Conservation (phyloP, 768 basidiomycete genomes). For the Phylloporus rhodoxanthus region DNA sequence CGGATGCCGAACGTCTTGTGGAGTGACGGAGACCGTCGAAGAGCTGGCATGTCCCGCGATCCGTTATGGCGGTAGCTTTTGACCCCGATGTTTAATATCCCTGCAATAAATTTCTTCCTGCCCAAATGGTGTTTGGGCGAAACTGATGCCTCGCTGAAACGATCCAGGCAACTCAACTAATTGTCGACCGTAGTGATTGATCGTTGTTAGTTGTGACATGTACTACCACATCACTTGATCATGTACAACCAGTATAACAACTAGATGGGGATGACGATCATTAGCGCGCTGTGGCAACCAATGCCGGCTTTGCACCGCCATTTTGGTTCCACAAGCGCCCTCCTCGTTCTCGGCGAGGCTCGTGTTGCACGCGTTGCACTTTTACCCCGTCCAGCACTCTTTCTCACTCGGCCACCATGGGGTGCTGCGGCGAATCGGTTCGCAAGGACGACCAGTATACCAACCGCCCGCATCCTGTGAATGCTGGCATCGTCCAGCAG, state of each 20-base stretch:
- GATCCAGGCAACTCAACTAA: too few relatives aligned
- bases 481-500: constrained; percentile 38
- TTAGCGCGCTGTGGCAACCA: neutral
- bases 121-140: neutral
- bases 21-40: neutral
- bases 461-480: constrained; percentile 28
- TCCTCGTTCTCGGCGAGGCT: neutral
- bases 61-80: neutral
- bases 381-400: neutral
- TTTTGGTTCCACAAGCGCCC: constrained; percentile 11
- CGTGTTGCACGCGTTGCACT: neutral
- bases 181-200: neutral
- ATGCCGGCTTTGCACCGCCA: constrained; percentile 8
- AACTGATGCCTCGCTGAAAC: neutral
- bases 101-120: neutral
- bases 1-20: neutral
- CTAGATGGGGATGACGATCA: neutral
- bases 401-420: constrained; percentile 36
- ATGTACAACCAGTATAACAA: too few relatives aligned
- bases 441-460: constrained; percentile 28
- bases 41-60: neutral
- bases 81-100: neutral
- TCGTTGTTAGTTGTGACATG: neutral
- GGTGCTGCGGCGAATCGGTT: constrained; percentile 58
- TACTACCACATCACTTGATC: neutral